Base-by-base conservation (phyloP, 129 eudicot genomes). In the Lactuca saligna region DNA sequence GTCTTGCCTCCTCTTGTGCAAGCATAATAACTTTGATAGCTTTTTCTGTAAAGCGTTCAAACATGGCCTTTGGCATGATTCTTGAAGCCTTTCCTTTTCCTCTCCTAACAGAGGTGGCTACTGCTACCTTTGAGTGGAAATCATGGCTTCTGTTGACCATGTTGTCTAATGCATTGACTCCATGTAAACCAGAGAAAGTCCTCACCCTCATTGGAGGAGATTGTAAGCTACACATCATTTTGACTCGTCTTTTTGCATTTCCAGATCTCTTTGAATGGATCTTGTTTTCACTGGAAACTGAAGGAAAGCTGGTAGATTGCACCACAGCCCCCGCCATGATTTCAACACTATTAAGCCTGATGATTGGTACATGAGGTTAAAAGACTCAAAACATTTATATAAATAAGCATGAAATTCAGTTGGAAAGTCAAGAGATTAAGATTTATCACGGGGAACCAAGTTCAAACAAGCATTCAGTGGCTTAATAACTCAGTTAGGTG, bases 1-100 rank as follows among this genome's bases (percentile, higher is more conserved):
- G 65, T 70, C 94, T 88, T 15, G 97, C 93, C 82, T 91, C 97
- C 75, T 91, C 97, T 79, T 91, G 97, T 67, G 97, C 96, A 82
- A 88, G 96, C 97, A 88, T 91, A 34, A 91, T 91, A 15, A 91
- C 97, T 82, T 86, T 91, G 15, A 88, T 88, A 35, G 97, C 97
- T 73, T 91, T 91, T 66, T 91, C 93, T 31, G 97, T 91, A 71
- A 91, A 91, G 54, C 94, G 93, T 64, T 88, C 96, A 79, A 91
- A 91, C 96, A 88, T 86, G 39, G 94, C 96, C 76, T 74, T 83
- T 7, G 90, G 87, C 37, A 81, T 88, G 46, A 75, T 60, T 53
- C 87, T 76, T 70, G 69, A 11, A 31, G 76, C 78, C 64, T 80
- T 82, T 69, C 82, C 87, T 65, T 80, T 82, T 69, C 82, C 87